Conservation (phyloP, 768 basidiomycete genomes). For the Suillus cothurnatus region DNA sequence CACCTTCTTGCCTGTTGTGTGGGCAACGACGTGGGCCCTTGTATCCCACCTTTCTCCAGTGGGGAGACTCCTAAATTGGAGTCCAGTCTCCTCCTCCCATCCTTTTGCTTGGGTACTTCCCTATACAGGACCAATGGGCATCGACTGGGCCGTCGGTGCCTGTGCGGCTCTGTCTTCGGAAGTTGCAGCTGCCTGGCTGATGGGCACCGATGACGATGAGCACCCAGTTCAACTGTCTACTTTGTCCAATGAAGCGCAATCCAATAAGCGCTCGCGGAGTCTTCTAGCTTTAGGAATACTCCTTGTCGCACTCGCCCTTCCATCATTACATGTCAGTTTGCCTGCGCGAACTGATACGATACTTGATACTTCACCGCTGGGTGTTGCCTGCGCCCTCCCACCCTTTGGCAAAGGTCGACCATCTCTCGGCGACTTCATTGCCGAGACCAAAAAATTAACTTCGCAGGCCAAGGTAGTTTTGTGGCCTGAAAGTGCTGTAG, state of each 20-base stretch:
- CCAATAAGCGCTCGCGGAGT: conserved; percentile 21
- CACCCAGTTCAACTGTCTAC: conserved; percentile 9
- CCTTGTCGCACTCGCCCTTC: conserved; percentile 52
- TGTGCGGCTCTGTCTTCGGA: conserved; percentile 73
- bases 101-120: conserved; percentile 69
- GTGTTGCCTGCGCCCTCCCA: conserved; percentile 72
- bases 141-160: conserved; percentile 76
- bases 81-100: conserved; percentile 52
- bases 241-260: not conserved
- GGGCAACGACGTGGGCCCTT: conserved; percentile 63
- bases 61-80: conserved; percentile 76
- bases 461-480: conserved; percentile 56
- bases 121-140: conserved; percentile 55
- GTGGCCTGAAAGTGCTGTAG: conserved; percentile 83
- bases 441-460: conserved; percentile 51
- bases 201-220: conserved; percentile 39
- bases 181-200: conserved; percentile 55
- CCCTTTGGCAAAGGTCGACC: conserved; percentile 43
- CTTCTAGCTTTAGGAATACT: conserved; percentile 40
- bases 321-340: conserved; percentile 51
- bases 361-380: conserved; percentile 52
- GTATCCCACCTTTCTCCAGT: conserved; percentile 61
- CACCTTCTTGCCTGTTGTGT: conserved; percentile 67
- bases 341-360: conserved; percentile 40
- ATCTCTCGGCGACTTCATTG: conserved; percentile 61